Evolutionary conservation across 2,329 filamentous ascomycete species (phyloP).

Genomic region (Orbilia quercus): DNA sequence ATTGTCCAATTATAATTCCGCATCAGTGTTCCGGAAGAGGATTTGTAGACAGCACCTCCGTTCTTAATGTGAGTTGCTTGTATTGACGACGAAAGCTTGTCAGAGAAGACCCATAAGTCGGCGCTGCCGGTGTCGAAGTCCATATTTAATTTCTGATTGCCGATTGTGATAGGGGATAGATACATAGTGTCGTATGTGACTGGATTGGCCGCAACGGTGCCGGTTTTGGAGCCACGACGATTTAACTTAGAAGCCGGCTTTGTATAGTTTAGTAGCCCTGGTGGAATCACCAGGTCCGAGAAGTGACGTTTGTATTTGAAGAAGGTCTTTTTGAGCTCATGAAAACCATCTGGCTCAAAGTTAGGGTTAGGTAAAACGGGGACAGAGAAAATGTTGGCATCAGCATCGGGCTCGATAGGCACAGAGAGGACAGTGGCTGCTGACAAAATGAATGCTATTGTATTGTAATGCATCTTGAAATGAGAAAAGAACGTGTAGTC

Average conservation of each 20-base stretch:
- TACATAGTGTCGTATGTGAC: constrained; percentile 76
- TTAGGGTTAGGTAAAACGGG: constrained; percentile 37
- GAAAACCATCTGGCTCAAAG: constrained; percentile 42
- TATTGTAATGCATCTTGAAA: constrained; percentile 35
- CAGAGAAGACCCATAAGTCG: constrained; percentile 80
- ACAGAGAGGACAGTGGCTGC: constrained; percentile 17
- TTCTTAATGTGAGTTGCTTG: constrained; percentile 66
- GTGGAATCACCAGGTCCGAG: constrained; percentile 42
- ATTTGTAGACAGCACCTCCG: constrained; percentile 66
- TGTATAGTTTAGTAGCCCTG: constrained; percentile 38
- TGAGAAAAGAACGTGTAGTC: not conserved
- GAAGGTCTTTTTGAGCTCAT: constrained; percentile 39
- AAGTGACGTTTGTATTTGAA: constrained; percentile 44
- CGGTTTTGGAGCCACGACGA: constrained; percentile 33
- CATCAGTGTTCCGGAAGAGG: constrained; percentile 64
- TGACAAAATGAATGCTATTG: constrained; percentile 22
- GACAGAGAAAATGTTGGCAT: constrained; percentile 22
- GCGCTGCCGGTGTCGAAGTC: constrained; percentile 82
- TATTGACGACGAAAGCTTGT: constrained; percentile 66
- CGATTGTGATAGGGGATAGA: constrained; percentile 75
- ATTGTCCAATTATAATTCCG: constrained; percentile 71
- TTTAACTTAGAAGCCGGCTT: constrained; percentile 18
- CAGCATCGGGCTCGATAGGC: not conserved
- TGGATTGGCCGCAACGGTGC: constrained; percentile 65
- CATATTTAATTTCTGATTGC: constrained; percentile 75